Base-by-base conservation (phyloP, 2,329 filamentous ascomycete species). In the Fusarium sp. region DNA sequence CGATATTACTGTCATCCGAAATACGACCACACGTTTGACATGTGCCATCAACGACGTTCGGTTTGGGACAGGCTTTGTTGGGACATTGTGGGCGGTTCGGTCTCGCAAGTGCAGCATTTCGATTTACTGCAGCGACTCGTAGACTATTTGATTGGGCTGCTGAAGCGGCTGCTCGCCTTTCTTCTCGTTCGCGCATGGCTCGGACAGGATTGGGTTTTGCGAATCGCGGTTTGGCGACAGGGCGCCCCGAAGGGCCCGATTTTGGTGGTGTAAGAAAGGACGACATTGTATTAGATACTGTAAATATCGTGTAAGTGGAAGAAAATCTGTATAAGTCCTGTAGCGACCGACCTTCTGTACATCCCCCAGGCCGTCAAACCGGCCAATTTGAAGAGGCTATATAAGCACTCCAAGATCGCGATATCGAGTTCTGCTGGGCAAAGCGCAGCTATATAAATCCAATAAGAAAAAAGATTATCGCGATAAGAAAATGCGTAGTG, bases 21-120 rank as follows among this genome's bases (percentile, higher is more conserved):
- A 97, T 89, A 65, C 89, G 91, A 86, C 94, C 95, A 80, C 96
- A 98, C 48, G 89, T 91, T 66, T 90, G 88, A 81, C 96, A 98
- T 72, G 93, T 87, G 40, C 89, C 89, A 72, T 90, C 88, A 55
- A 87, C 83, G 52, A 91, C 86, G 58, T 89, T 86, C 18, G 88
- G 87, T 56, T 86, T 86, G n/a, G 83, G 82, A 77, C 89, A 91
- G 51, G 82, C 81, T 64, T 87, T 86, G 76, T 90, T 90, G 14
- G 86, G 86, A 77, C 88, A 90, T 69, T 82, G 82, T 44, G 79
- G 80, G 7, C 82, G 79, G 30, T 79, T 75, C 1, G 79, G 78
- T 18, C 76, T 66, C 53, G 80, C 73, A 66, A 81, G 69, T 48
- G 78, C 72, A 67, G 76, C 74, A 57, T 71, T 73, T 52, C 77